These are phyloP conservation scores for Leptodontidium sp. DNA, from an alignment of 2,329 filamentous ascomycete genomes.

Conservation along the genomic window DNA sequence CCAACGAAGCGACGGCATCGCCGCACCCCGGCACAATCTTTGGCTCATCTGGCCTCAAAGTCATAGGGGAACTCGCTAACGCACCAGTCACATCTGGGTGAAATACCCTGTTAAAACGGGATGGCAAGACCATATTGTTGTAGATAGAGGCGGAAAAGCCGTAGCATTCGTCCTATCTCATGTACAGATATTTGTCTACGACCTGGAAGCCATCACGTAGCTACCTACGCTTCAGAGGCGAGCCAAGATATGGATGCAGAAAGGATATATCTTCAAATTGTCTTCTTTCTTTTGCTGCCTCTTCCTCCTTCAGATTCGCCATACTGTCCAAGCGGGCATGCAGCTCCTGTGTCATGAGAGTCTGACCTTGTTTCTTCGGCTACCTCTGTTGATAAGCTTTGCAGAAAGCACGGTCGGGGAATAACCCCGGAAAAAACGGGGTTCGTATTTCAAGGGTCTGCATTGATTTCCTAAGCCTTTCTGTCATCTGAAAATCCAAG, in stretches of 20 bases:
- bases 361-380: background rate
- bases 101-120: background rate
- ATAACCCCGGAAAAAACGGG: too few species aligned
- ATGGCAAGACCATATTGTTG: slow-evolving; percentile 1
- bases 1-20: background rate
- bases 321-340: background rate
- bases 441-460: too few species aligned
- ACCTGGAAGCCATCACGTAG: background rate
- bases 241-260: background rate
- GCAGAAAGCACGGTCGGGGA: too few species aligned
- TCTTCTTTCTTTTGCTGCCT: background rate
- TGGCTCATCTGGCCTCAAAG: background rate
- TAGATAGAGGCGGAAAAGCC: background rate
- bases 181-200: background rate
- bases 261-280: background rate
- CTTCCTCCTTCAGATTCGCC: background rate
- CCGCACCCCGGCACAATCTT: background rate
- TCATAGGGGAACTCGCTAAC: background rate
- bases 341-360: background rate
- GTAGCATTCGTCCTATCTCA: background rate
- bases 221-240: background rate
- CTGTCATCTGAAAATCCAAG: too few species aligned
- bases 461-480: too few species aligned
- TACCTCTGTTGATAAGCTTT: too few species aligned
- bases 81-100: background rate